These are phyloP conservation scores for Eimeria acervulina DNA, from an alignment of 169 alveolate species.

Conservation along the genomic window DNA sequence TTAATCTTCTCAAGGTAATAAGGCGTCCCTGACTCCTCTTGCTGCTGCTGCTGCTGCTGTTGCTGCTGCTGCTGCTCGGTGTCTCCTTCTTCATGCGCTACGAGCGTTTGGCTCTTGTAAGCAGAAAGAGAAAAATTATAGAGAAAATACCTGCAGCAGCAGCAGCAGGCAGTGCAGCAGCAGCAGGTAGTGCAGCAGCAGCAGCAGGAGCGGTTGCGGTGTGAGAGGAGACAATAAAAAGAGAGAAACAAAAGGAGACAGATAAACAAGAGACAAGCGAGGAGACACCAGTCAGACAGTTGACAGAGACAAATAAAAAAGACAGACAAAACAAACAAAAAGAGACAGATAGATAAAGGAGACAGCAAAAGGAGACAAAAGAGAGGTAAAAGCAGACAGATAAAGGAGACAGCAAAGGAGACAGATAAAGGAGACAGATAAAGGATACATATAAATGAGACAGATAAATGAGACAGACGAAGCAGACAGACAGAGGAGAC, in stretches of 20 bases:
- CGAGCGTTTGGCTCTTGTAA: constrained; percentile 21
- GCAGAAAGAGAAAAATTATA: not conserved
- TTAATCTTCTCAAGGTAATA: constrained; percentile 70
- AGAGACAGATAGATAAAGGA: too few species aligned
- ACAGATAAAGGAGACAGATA: not conserved
- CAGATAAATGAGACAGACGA: not conserved
- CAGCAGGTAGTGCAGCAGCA: too few species aligned
- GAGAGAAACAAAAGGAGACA: too few species aligned
- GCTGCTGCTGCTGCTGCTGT: constrained; percentile 40
- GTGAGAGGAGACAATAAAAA: not conserved
- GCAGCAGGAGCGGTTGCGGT: too few species aligned
- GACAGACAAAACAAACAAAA: not conserved
- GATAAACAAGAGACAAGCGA: too few species aligned
- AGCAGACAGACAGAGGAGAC: not conserved
- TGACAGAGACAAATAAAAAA: not conserved
- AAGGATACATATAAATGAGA: too few species aligned
- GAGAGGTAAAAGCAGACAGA: not conserved
- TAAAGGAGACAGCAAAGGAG: not conserved
- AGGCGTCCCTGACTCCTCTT: constrained; percentile 55
- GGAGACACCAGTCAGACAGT: too few species aligned
- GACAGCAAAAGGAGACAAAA: not conserved
- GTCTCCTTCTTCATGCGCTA: not conserved
- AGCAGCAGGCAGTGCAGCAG: not conserved
- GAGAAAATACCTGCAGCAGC: constrained; percentile 15
- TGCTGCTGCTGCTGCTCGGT: constrained; percentile 52